Base-by-base conservation (phyloP, 2,329 filamentous ascomycete genomes). In the Polychaeton citri region DNA sequence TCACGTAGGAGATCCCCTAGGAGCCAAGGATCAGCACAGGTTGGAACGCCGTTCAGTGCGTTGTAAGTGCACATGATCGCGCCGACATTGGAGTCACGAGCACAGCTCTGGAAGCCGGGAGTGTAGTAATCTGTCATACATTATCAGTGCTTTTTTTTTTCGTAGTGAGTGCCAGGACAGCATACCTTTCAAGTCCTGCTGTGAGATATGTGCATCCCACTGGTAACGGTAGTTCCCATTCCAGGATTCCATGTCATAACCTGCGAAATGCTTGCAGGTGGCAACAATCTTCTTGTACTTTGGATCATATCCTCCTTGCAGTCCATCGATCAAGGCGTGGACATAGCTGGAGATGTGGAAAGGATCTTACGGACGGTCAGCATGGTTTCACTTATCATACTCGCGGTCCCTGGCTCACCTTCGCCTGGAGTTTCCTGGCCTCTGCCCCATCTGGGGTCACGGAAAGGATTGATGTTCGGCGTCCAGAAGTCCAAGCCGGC, bases 81-180 rank as follows among this genome's bases (percentile, higher is more conserved):
- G 4, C 61, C 62, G 15, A 64, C 62, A 26, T 63, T 61, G 1
- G 59, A 57, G 39, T 65, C 62, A 38, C 62, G 44, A 1, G 61
- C 61, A 35, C 62, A 65, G 19, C 49, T 66, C 47, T 77, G 63
- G 58, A 82, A 82, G 0, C 75, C 68, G 1, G 72, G 75, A 28
- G 79, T 63, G 48, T 79, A 81, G 55, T 81, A 82, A 46, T 81
- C 77, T 0, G 69, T 65, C 4, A 82, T n/a, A n/a, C n/a, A n/a
- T n/a, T n/a, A n/a, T n/a, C n/a, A n/a, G n/a, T n/a, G n/a, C n/a
- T n/a, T n/a, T n/a, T n/a, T n/a, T n/a, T n/a, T n/a, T n/a, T n/a
- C n/a, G n/a, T n/a, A n/a, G n/a, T n/a, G n/a, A n/a, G n/a, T n/a
- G n/a, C n/a, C n/a, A n/a, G n/a, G n/a, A n/a, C 5, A 28, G 15